A percentile compares a stretch with the other conserved stretches of the same genome.
These are phyloP conservation scores for Polyplosphaeria fusca DNA, from an alignment of 495 filamentous ascomycete species.

Conservation along the genomic window DNA sequence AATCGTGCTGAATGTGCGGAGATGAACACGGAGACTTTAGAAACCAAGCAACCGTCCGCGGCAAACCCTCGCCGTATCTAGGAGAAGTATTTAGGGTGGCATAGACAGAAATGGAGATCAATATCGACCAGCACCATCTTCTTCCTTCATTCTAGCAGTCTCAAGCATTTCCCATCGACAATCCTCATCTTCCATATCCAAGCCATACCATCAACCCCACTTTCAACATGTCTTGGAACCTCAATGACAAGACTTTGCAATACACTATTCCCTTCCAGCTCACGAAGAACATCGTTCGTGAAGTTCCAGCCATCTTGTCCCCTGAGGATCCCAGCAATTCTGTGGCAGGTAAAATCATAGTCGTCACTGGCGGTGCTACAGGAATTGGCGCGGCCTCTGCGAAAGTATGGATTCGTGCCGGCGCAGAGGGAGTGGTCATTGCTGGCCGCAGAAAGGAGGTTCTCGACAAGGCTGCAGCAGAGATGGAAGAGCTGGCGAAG, in stretches of 20 bases:
- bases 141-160: too few species aligned
- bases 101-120: too few species aligned
- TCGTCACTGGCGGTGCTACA: conserved; percentile 30
- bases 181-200: too few species aligned
- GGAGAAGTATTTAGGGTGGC: too few species aligned
- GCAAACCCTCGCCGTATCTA: too few species aligned
- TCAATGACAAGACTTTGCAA: background rate
- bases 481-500: conserved; percentile 1
- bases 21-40: too few species aligned
- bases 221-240: background rate
- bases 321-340: conserved; percentile 8
- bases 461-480: conserved; percentile 12
- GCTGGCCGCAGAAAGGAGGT: conserved; percentile 25
- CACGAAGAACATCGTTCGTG: conserved; percentile 27
- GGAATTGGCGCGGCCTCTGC: conserved; percentile 32
- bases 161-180: too few species aligned
- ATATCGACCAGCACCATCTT: too few species aligned
- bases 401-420: conserved; percentile 22
- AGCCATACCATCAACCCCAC: too few species aligned
- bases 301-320: conserved; percentile 7
- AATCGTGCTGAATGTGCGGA: too few species aligned
- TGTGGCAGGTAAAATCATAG: conserved; percentile 27
- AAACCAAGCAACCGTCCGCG: too few species aligned
- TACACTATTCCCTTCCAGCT: conserved; percentile 30
- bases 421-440: conserved; percentile 30